Evolutionary conservation across 805 yeast species (phyloP), one percentile per base, ranked within the genome.

Genomic region (Kodamaea lidongshanica): DNA sequence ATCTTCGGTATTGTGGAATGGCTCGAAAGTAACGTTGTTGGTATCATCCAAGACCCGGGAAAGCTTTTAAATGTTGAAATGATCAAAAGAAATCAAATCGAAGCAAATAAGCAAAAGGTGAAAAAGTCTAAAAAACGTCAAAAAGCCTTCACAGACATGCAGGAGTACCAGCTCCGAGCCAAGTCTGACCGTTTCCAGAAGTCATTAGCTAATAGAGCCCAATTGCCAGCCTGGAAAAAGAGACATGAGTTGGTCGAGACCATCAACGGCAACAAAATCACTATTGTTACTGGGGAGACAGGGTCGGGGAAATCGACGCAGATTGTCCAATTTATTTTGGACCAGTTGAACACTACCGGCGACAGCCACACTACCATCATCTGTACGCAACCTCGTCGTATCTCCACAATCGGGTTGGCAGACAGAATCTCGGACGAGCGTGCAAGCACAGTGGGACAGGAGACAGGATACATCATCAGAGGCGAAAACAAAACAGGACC

Each of bases 291-390:
- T 2, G 98, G 97, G 52, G 98, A 92, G 52, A 89, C 97, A 0
- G 97, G 97, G 44, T 88, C 96, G 1, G 97, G 97, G 43, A 89
- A 89, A 49, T 85, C 96, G 1, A 89, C 98, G 0, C 98, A 89
- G 51, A 75, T 85, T 4, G 95, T 86, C 5, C 98, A 89, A 52
- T 89, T 87, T 42, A 62, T 89, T 12, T 57, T 89, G 11, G 97
- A 89, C 50, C 65, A 76, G 22, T 46, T 84, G 35, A 65, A 72
- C 28, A 26, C 56, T 0, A 49, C 56, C 8, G 70, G 70, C 0
- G 72, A 72, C 38, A 78, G 67, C 39, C 52, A 58, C 14, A 68
- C 80, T 3, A 70, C 67, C 22, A 81, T 89, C 4, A 61, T 89
- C 1, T 87, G 96, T 56, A 87, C 96, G 0, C 97, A 89, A 54